These are phyloP conservation scores for Delphinella strobiligena DNA, from an alignment of 2,329 filamentous ascomycete genomes.

Conservation along the genomic window DNA sequence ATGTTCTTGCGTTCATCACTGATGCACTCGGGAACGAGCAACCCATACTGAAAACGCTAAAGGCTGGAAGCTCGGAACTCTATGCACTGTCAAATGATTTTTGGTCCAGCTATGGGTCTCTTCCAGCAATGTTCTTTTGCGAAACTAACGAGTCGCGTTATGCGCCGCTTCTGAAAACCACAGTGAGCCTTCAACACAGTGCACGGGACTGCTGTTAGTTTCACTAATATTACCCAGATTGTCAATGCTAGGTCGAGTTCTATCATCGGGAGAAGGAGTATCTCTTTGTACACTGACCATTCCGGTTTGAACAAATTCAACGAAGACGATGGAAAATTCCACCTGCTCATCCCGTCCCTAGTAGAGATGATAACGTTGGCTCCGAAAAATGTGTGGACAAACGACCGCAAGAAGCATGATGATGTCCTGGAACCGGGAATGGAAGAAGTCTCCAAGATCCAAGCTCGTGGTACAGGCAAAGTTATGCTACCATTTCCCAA, in stretches of 20 bases:
- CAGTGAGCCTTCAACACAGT: neutral
- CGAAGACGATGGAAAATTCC: neutral
- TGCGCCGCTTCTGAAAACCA: neutral
- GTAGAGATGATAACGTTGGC: neutral
- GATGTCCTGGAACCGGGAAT: no score
- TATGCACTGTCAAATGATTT: neutral
- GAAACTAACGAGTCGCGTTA: neutral
- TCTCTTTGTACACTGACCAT: neutral
- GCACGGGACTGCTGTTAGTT: neutral
- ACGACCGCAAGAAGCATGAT: neutral
- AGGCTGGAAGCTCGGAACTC: neutral
- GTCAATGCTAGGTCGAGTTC: neutral
- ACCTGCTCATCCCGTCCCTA: neutral
- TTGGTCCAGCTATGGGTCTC: neutral
- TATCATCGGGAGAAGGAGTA: neutral
- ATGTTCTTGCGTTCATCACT: neutral
- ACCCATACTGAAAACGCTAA: neutral
- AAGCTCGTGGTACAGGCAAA: neutral
- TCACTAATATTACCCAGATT: neutral
- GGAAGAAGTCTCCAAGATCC: neutral
- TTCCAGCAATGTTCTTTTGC: neutral
- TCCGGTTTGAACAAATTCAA: neutral
- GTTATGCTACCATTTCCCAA: neutral
- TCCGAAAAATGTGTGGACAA: no score
- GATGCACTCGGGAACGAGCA: neutral